Evolutionary conservation across 2,329 filamentous ascomycete genomes (phyloP).

Genomic region (Didymella lethalis): DNA sequence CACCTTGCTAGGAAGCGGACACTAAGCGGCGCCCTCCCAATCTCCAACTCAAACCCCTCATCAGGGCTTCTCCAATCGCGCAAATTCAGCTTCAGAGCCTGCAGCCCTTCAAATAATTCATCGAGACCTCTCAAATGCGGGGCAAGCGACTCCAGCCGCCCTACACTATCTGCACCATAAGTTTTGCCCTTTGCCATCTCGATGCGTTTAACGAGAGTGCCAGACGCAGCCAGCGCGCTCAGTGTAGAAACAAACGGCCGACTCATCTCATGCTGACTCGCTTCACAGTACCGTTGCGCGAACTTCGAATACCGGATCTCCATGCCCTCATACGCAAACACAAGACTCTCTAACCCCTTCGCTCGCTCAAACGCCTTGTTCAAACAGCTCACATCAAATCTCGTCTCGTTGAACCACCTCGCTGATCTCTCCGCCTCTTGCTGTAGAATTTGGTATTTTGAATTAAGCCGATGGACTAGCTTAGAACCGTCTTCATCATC

Average conservation of each 20-base stretch:
- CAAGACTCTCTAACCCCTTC: not conserved
- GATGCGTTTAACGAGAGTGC: not conserved
- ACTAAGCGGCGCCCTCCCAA: slow-evolving; percentile 32
- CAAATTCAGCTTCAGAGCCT: slow-evolving; percentile 32
- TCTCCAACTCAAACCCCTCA: slow-evolving; percentile 33
- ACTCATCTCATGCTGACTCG: slow-evolving; percentile 39
- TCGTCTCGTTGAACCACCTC: slow-evolving; percentile 9
- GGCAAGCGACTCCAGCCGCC: slow-evolving; percentile 7
- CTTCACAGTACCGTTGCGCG: slow-evolving; percentile 30
- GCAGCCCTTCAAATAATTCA: slow-evolving; percentile 4
- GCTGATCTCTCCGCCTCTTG: not conserved
- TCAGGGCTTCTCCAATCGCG: slow-evolving; percentile 40
- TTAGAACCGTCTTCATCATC: slow-evolving; percentile 8
- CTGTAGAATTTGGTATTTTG: not conserved
- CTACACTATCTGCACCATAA: slow-evolving; percentile 1
- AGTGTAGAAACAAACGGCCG: slow-evolving; percentile 39
- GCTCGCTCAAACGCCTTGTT: not conserved
- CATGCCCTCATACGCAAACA: slow-evolving; percentile 24
- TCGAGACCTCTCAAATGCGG: not conserved
- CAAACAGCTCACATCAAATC: slow-evolving; percentile 4
- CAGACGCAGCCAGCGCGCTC: slow-evolving; percentile 22
- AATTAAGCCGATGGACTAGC: not conserved
- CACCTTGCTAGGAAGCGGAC: slow-evolving; percentile 41
- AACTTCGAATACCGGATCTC: slow-evolving; percentile 26
- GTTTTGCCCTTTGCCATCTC: not conserved